Evolutionary conservation across 2,329 filamentous ascomycete species (phyloP).

Genomic region (Rhexocercosporidium sp.): DNA sequence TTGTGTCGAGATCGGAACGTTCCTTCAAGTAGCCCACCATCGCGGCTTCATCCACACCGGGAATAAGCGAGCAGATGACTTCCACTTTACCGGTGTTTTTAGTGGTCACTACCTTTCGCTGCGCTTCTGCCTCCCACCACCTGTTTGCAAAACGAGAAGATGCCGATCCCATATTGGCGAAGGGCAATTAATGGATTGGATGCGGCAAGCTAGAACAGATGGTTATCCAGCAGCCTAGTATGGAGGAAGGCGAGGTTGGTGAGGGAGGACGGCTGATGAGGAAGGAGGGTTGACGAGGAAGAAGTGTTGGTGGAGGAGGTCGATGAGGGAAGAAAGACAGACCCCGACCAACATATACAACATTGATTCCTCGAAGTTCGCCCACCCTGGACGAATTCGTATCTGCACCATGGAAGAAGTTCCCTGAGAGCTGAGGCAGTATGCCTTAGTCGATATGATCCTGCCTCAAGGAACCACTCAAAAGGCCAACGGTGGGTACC

Average conservation of each 20-base stretch:
- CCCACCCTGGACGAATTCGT: not conserved
- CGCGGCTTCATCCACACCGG: not conserved
- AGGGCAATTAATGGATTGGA: not conserved
- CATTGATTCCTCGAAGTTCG: not conserved
- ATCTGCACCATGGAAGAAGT: not conserved
- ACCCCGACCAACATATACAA: constrained; percentile 9
- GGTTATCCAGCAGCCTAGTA: not conserved
- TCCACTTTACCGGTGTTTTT: not conserved
- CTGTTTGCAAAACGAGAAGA: not conserved
- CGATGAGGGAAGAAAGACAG: no score
- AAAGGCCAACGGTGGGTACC: no score
- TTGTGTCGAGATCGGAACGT: constrained; percentile 5
- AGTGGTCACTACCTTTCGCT: not conserved
- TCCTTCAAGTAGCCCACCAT: not conserved
- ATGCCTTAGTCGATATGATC: not conserved
- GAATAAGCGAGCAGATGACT: constrained; percentile 11
- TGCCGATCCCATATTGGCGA: not conserved
- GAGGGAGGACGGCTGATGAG: not conserved
- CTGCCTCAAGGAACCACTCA: no score
- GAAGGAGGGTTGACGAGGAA: not conserved
- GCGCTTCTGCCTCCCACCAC: constrained; percentile 1
- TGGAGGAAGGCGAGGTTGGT: not conserved
- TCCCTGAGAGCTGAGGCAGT: constrained; percentile 3
- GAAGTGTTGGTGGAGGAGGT: not conserved
- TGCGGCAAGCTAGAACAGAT: not conserved